These are phyloP conservation scores for Luffa acutangula DNA, from an alignment of 306 rosid genomes.

Conservation along the genomic window DNA sequence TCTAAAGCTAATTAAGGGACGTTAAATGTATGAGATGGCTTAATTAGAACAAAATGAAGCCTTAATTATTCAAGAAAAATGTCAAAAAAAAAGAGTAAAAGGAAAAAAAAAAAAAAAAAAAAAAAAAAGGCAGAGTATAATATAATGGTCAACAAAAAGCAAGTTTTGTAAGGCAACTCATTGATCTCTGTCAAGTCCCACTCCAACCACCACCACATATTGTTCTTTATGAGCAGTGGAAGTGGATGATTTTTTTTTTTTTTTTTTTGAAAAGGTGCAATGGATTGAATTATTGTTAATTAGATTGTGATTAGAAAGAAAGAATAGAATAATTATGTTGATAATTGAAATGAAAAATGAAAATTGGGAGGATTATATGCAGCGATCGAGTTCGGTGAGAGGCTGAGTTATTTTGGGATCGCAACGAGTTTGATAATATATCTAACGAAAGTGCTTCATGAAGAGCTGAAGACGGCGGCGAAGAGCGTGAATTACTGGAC, in stretches of 20 bases:
- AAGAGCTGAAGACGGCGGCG: slow-evolving; percentile 85
- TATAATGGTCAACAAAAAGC: background rate
- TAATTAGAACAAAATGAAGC: too few species aligned
- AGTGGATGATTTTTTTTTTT: too few species aligned
- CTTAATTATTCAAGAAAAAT: background rate
- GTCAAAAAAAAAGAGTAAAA: background rate
- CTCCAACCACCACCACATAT: background rate
- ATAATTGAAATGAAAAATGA: background rate
- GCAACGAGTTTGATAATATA: slow-evolving; percentile 74
- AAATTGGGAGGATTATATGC: background rate
- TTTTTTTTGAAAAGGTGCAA: too few species aligned
- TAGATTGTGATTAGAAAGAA: background rate
- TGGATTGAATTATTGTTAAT: background rate
- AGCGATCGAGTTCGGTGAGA: slow-evolving; percentile 91
- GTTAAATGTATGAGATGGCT: background rate
- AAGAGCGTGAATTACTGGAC: slow-evolving; percentile 79
- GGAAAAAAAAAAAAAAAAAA: background rate
- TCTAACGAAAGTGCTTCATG: slow-evolving; percentile 67
- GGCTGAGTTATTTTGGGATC: slow-evolving; percentile 80
- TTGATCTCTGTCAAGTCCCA: background rate
- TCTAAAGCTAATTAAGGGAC: too few species aligned
- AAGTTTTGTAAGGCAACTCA: background rate
- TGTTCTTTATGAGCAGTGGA: background rate
- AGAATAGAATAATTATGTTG: background rate
- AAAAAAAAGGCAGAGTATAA: background rate